Evolutionary conservation across 441 rosid species (phyloP).

Genomic region (Arabidopsis lyrata): DNA sequence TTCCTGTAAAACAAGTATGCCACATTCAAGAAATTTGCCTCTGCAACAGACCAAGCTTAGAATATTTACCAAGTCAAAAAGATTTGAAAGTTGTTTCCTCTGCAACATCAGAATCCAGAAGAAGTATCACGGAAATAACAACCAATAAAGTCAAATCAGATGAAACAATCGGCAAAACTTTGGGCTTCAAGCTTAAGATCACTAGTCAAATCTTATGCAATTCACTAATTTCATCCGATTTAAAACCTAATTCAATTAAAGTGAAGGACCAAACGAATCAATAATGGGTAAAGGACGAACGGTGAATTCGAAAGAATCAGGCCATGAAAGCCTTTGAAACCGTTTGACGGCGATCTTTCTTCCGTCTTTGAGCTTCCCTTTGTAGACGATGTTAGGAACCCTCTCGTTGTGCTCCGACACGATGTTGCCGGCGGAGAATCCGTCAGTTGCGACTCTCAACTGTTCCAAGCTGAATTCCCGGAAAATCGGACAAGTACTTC

Average conservation of each 20-base stretch:
- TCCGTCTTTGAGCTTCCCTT: slow-evolving; percentile 57
- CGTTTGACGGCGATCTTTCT: slow-evolving; percentile 67
- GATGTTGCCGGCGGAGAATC: slow-evolving; percentile 64
- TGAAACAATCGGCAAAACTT: not conserved
- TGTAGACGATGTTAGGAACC: slow-evolving; percentile 72
- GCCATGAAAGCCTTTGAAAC: slow-evolving; percentile 74
- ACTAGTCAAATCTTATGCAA: slow-evolving; percentile 16
- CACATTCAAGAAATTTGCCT: slow-evolving; percentile 6
- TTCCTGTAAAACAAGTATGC: slow-evolving; percentile 47
- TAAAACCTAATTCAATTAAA: no score
- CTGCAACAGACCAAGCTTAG: slow-evolving; percentile 3
- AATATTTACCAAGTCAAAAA: slow-evolving; percentile 16
- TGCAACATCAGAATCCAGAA: slow-evolving; percentile 19
- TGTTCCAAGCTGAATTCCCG: slow-evolving; percentile 57
- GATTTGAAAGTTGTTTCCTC: not conserved
- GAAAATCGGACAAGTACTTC: slow-evolving; percentile 47
- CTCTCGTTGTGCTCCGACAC: slow-evolving; percentile 77
- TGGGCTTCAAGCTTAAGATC: no score
- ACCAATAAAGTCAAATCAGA: slow-evolving; percentile 13
- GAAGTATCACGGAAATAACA: not conserved
- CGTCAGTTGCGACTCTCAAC: slow-evolving; percentile 61
- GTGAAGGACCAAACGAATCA: no score
- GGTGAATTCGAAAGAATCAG: slow-evolving; percentile 69
- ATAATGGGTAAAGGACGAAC: slow-evolving; percentile 49
- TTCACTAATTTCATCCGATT: no score